Base-by-base conservation (phyloP, 441 rosid genomes). In the Populus hybrid region DNA sequence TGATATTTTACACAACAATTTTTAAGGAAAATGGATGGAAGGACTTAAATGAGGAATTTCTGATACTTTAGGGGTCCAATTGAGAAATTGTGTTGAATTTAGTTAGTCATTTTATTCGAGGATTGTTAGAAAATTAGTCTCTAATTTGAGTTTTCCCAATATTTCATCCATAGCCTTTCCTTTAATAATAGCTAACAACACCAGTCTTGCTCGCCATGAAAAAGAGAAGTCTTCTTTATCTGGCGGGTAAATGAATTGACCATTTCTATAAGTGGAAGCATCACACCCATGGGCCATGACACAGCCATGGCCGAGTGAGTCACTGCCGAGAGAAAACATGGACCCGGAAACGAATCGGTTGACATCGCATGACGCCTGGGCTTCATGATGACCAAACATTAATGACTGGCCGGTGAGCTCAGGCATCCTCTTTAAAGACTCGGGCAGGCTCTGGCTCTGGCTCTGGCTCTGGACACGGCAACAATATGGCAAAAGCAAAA, bases 331-430 rank as follows among this genome's bases (percentile, higher is more conserved):
- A 33, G 35, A 38, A 38, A 7, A 38, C 42, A 38, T 38, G 11
- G 20, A 14, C 33, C 10, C 10, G 6, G 0, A 10, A 2, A 18
- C 6, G 10, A 69, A 4, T 69, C 2, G 7, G 40, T 68, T 38
- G 36, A 70, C 59, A 79, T 63, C 18, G 67, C 4, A 36, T 26
- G 74, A 68, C 61, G 76, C 28, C 7, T 16, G 42, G 61, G 28
- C 20, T 31, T 31, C 33, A 31, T 31, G 69, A 76, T 79, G 82
- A 65, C 80, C 65, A 14, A 9, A 69, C 70, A 73, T 77, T 29
- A 73, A 81, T 80, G 74, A 33, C 45, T 40, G 21, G 23, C 23
- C 0, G 31, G 73, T 21, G 56, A 40, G 18, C 56, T 40, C 56
- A 26, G 74, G 12, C 26, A 45, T 71, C 10, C 36, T 24, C 29